phyloP scores from a whole-genome alignment of 2,329 filamentous ascomycete genomes.

The Fusarium phyllophilum region DNA sequence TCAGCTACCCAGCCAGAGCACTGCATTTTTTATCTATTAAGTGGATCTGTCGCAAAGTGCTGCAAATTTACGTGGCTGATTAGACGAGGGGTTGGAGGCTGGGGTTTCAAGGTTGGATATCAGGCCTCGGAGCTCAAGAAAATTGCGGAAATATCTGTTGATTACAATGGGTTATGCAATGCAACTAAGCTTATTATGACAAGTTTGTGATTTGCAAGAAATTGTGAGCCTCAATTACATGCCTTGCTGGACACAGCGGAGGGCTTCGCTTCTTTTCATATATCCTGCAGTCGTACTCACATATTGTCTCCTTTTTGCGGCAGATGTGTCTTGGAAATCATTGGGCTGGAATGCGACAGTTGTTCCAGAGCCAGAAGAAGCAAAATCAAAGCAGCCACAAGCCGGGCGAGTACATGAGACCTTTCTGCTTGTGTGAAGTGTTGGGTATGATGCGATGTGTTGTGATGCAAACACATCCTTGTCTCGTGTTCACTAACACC shows the following conservation, averaged over 20 bases:
- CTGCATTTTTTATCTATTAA: constrained; percentile 20
- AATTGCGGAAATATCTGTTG: background rate
- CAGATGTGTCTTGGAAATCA: constrained; percentile 14
- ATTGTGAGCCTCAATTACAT: background rate
- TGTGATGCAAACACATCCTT: constrained; percentile 35
- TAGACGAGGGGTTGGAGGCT: constrained; percentile 41
- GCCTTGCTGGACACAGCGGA: background rate
- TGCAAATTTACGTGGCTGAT: constrained; percentile 43
- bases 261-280: background rate
- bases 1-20: constrained; percentile 24
- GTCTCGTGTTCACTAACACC: constrained; percentile 28
- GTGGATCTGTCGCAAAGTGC: constrained; percentile 24
- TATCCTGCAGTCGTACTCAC: constrained; percentile 2
- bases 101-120: constrained; percentile 13
- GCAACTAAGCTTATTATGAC: background rate
- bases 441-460: constrained; percentile 31
- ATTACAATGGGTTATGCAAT: background rate
- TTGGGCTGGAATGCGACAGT: constrained; percentile 3
- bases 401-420: constrained; percentile 7
- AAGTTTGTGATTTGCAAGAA: background rate
- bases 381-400: constrained; percentile 29
- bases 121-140: background rate
- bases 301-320: constrained; percentile 18
- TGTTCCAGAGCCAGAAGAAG: constrained; percentile 16
- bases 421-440: constrained; percentile 5